phyloP scores from a whole-genome alignment of 805 yeast genomes.

The Lipomyces yamadae region DNA sequence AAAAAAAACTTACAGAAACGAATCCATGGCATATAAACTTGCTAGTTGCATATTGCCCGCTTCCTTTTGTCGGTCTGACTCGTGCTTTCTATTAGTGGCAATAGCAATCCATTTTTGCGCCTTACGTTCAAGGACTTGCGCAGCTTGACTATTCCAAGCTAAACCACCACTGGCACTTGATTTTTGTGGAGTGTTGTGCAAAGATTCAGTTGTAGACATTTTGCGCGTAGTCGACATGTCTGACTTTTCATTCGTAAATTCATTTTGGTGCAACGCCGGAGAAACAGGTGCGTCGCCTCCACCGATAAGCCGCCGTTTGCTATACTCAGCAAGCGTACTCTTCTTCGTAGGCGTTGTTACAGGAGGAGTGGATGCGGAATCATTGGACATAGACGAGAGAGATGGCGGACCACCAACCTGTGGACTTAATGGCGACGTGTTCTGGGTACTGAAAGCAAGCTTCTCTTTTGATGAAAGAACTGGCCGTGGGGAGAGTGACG shows the following conservation, averaged over 20 bases:
- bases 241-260: neutral
- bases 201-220: constrained; percentile 26
- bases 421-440: neutral
- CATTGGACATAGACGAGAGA: neutral
- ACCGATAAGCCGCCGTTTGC: constrained; percentile 14
- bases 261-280: neutral
- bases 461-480: neutral
- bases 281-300: constrained; percentile 10
- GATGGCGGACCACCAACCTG: constrained; percentile 16
- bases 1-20: constrained; percentile 42
- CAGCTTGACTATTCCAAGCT: constrained; percentile 40
- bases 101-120: constrained; percentile 46
- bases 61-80: constrained; percentile 46
- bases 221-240: neutral
- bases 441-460: constrained; percentile 9
- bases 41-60: constrained; percentile 44
- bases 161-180: constrained; percentile 25
- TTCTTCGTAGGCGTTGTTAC: constrained; percentile 27
- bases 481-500: constrained; percentile 4
- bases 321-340: constrained; percentile 27
- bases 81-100: constrained; percentile 50
- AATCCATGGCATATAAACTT: constrained; percentile 48
- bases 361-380: constrained; percentile 23
- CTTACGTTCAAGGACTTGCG: constrained; percentile 29
- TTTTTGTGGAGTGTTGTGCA: constrained; percentile 32